These are phyloP conservation scores for Dipodascus geniculatus DNA, from an alignment of 805 yeast species.

Conservation along the genomic window DNA sequence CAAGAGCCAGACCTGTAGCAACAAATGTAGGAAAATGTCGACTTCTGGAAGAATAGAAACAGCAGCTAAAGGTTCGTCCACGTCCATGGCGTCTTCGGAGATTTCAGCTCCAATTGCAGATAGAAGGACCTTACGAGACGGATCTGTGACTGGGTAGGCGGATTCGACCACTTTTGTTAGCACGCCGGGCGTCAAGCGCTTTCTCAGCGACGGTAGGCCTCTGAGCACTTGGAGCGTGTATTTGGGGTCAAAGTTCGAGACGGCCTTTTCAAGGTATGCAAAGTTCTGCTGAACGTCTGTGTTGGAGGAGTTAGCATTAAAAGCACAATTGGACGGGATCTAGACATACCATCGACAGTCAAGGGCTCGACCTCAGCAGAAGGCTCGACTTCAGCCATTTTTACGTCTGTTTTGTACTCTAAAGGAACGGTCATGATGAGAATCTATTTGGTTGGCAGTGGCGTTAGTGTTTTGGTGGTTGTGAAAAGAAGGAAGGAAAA, in stretches of 20 bases:
- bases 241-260: slow-evolving; percentile 69
- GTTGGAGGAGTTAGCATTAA: not conserved
- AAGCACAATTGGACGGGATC: not conserved
- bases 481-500: not conserved
- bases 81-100: slow-evolving; percentile 13
- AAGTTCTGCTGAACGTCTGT: slow-evolving; percentile 30
- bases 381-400: not conserved
- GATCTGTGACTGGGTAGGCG: slow-evolving; percentile 42
- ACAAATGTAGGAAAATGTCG: slow-evolving; percentile 65
- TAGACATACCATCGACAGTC: slow-evolving; percentile 1
- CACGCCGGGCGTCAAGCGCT: slow-evolving; percentile 42
- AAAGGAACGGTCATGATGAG: not conserved
- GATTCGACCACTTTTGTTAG: slow-evolving; percentile 43
- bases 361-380: not conserved
- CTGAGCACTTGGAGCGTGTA: slow-evolving; percentile 78
- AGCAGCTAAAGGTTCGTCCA: slow-evolving; percentile 8
- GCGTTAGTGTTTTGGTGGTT: not conserved
- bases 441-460: not conserved
- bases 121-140: slow-evolving; percentile 22
- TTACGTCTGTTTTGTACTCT: not conserved
- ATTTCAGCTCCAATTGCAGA: slow-evolving; percentile 19
- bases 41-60: slow-evolving; percentile 54
- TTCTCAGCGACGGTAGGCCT: slow-evolving; percentile 66
- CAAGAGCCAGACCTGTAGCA: slow-evolving; percentile 65
- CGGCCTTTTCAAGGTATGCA: slow-evolving; percentile 46